A percentile compares a stretch with the other conserved stretches of the same genome.
These are phyloP conservation scores for Microascus cirrosus DNA, from an alignment of 2,329 filamentous ascomycete species.

Conservation along the genomic window DNA sequence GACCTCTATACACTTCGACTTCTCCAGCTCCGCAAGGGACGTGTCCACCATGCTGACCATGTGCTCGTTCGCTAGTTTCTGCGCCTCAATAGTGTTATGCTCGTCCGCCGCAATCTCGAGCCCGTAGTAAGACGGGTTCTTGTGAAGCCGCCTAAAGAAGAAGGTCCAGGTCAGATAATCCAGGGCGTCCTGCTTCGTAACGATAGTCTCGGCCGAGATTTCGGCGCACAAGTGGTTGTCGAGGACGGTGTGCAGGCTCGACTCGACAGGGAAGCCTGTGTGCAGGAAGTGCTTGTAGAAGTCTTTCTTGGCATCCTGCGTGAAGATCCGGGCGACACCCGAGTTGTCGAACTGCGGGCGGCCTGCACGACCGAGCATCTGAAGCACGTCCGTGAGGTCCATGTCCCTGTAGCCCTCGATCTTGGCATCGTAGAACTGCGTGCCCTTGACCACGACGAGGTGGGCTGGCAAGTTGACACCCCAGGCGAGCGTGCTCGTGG, in stretches of 20 bases:
- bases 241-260: slow-evolving; percentile 86
- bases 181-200: slow-evolving; percentile 90
- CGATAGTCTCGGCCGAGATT: slow-evolving; percentile 83
- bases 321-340: slow-evolving; percentile 94
- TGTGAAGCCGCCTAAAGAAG: slow-evolving; percentile 94
- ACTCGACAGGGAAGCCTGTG: slow-evolving; percentile 95
- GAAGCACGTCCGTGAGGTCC: slow-evolving; percentile 94
- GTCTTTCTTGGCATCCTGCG: slow-evolving; percentile 92
- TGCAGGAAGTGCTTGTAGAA: slow-evolving; percentile 99
- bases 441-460: slow-evolving; percentile 94
- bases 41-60: slow-evolving; percentile 89
- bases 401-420: slow-evolving; percentile 97
- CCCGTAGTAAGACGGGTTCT: slow-evolving; percentile 97
- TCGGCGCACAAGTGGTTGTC: slow-evolving; percentile 96
- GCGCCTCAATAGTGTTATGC: slow-evolving; percentile 76
- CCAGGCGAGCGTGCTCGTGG: slow-evolving; percentile 94
- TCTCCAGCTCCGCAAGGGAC: slow-evolving; percentile 69
- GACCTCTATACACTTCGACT: slow-evolving; percentile 74
- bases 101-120: slow-evolving; percentile 88
- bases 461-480: slow-evolving; percentile 96
- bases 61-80: slow-evolving; percentile 82
- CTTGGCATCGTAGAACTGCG: slow-evolving; percentile 96
- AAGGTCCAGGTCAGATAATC: slow-evolving; percentile 99
- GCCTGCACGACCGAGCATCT: slow-evolving; percentile 94
- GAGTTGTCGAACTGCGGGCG: slow-evolving; percentile 94